Conservation (phyloP, 2,329 filamentous ascomycete species). For the Ceratocystis lukuohia region DNA sequence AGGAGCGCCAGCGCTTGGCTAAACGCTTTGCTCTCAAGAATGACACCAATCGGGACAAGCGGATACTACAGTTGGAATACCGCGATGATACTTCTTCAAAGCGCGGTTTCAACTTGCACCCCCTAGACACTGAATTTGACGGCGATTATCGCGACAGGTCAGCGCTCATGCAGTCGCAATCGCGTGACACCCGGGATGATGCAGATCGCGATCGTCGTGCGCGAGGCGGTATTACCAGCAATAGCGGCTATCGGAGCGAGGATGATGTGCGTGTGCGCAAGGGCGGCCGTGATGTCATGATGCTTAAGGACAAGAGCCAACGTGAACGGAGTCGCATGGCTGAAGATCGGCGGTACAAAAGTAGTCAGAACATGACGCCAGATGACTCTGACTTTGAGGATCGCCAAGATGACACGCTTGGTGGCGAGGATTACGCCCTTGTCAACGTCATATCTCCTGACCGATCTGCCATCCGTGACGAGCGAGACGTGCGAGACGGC, state of each 20-base stretch:
- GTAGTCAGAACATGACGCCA: background rate
- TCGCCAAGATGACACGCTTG: background rate
- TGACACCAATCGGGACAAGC: background rate
- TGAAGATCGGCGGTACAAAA: background rate
- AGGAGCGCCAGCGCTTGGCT: background rate
- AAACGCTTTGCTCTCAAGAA: background rate
- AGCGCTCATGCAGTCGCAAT: background rate
- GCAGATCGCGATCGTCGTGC: background rate
- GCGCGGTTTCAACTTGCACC: background rate
- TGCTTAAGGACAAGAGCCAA: background rate
- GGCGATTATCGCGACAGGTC: background rate
- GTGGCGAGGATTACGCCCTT: slow-evolving; percentile 7
- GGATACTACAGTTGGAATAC: background rate
- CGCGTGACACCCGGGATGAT: background rate
- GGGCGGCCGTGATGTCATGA: background rate
- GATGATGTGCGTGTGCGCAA: background rate
- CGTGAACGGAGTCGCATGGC: background rate
- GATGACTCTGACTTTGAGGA: slow-evolving; percentile 1
- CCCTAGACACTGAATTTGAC: background rate
- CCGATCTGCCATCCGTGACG: slow-evolving; percentile 6
- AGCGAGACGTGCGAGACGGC: background rate
- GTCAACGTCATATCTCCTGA: slow-evolving; percentile 1
- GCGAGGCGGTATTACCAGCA: background rate
- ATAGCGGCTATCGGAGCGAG: background rate
- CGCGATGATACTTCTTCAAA: background rate